phyloP scores from a whole-genome alignment of 2,329 filamentous ascomycete species.

The Aspergillus ochraceus region DNA sequence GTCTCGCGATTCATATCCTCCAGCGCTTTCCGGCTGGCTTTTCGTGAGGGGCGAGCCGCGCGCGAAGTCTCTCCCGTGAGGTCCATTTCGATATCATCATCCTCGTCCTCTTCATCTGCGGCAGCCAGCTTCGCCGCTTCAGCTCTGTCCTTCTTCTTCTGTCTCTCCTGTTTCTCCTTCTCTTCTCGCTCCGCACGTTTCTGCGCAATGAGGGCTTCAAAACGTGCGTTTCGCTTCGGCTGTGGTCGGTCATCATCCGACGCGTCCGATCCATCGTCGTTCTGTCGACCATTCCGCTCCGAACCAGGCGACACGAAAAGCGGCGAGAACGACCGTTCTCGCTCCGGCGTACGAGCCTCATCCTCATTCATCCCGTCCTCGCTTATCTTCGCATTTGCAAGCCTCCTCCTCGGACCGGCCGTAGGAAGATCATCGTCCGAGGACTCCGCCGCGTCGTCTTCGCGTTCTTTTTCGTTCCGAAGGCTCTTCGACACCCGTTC shows the following conservation, averaged over 20 bases:
- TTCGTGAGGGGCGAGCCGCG: constrained; percentile 66
- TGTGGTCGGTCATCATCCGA: constrained; percentile 28
- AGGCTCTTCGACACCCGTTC: constrained; percentile 38
- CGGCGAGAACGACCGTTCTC: constrained; percentile 35
- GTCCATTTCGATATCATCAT: constrained; percentile 59
- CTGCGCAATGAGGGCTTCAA: constrained; percentile 70
- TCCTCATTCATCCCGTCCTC: constrained; percentile 28
- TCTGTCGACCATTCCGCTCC: constrained; percentile 12
- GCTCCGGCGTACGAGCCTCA: constrained; percentile 22
- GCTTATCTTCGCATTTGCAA: constrained; percentile 30
- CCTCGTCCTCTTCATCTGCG: constrained; percentile 55
- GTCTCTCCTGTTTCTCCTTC: constrained; percentile 58
- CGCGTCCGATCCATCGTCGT: constrained; percentile 10
- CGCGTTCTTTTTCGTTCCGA: constrained; percentile 14
- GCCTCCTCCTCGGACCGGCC: constrained; percentile 29
- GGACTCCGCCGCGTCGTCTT: constrained; percentile 18
- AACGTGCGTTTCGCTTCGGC: constrained; percentile 54
- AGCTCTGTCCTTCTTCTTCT: constrained; percentile 39
- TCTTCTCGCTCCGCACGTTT: constrained; percentile 71
- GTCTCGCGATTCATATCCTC: constrained; percentile 96
- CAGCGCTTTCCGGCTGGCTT: constrained; percentile 90
- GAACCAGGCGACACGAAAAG: constrained; percentile 46
- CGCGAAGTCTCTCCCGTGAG: constrained; percentile 62
- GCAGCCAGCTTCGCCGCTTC: constrained; percentile 35
- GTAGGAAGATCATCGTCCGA: constrained; percentile 34